Base-by-base conservation (phyloP, 495 filamentous ascomycete genomes). In the Xylaria telfairii region DNA sequence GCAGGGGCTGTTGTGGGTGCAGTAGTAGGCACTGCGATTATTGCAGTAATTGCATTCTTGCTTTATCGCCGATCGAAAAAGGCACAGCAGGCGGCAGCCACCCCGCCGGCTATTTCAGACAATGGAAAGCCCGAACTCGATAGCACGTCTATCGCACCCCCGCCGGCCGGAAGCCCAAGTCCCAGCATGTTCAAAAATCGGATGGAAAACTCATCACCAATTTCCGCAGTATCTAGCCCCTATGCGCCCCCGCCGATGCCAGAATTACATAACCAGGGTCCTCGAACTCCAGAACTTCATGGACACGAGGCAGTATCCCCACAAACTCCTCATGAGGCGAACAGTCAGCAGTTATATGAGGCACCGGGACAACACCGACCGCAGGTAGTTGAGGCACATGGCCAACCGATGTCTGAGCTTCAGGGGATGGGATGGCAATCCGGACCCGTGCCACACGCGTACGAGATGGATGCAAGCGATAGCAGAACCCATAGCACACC, bases 401-500 rank as follows among this genome's bases (percentile, higher is more conserved):
- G 71, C 0, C 75, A 77, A 64, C 73, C 76, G 21, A 68, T 66
- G 30, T 69, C 72, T 34, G 76, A 74, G 57, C 73, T 75, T 21
- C 73, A 73, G 44, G 76, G 73, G 24, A 71, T 74, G 72, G 72
- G 72, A 7, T 84, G 81, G 83, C 83, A 83, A 59, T 75, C 81
- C 10, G 79, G 82, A 12, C 83, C 81, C 17, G 73, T 81, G 54
- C 71, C 75, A 46, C 69, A 54, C 37, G 72, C 72, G 0, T 77
- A 85, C 69, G 83, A 85, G 71, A 81, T 83, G 79, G 81, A 83
- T 67, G 76, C 72, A 2, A 72, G 68, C 0, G 26, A 65, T 46
- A n/a, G 3, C 5, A 54, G 65, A 37, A 9, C 26, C 17, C 53
- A 57, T 10, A 12, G n/a, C 4, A 6, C 64, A 54, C 64, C 46